Evolutionary conservation across 2,329 filamentous ascomycete genomes (phyloP).

Genomic region (Xylariaceae sp.): DNA sequence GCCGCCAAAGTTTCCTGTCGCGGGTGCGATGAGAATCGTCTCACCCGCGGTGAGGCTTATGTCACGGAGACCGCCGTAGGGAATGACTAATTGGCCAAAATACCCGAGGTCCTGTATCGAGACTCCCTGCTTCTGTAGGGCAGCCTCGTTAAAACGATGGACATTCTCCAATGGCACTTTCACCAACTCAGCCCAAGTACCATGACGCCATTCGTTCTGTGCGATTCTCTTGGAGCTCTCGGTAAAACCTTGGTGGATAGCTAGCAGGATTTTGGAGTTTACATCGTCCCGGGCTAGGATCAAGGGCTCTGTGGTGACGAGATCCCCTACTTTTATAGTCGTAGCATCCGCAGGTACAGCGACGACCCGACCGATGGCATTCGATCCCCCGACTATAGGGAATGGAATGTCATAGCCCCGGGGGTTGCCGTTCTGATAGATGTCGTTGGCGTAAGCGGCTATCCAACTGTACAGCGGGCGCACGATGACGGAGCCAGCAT

Average conservation of each 20-base stretch:
- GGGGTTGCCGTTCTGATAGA: slow-evolving; percentile 13
- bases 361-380: slow-evolving; percentile 12
- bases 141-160: slow-evolving; percentile 8
- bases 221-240: not conserved
- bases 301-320: slow-evolving; percentile 10
- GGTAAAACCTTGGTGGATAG: not conserved
- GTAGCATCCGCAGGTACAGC: slow-evolving; percentile 1
- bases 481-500: slow-evolving; percentile 10
- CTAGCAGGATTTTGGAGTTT: not conserved
- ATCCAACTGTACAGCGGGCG: slow-evolving; percentile 1
- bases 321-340: slow-evolving; percentile 7
- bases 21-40: slow-evolving; percentile 53
- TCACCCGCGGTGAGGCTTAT: slow-evolving; percentile 50
- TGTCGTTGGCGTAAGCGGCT: slow-evolving; percentile 13
- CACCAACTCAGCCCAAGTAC: slow-evolving; percentile 1
- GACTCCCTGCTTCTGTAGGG: slow-evolving; percentile 30
- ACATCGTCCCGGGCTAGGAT: slow-evolving; percentile 6
- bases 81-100: too few species aligned
- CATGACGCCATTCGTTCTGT: slow-evolving; percentile 5
- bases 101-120: slow-evolving; percentile 21
- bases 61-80: slow-evolving; percentile 31
- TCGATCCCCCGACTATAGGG: not conserved
- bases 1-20: slow-evolving; percentile 54
- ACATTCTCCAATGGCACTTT: slow-evolving; percentile 9
- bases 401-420: not conserved